A percentile compares a stretch with the other conserved stretches of the same genome.
Conservation (phyloP, 2,329 filamentous ascomycete species). For the Trichoderma citrinoviride region DNA sequence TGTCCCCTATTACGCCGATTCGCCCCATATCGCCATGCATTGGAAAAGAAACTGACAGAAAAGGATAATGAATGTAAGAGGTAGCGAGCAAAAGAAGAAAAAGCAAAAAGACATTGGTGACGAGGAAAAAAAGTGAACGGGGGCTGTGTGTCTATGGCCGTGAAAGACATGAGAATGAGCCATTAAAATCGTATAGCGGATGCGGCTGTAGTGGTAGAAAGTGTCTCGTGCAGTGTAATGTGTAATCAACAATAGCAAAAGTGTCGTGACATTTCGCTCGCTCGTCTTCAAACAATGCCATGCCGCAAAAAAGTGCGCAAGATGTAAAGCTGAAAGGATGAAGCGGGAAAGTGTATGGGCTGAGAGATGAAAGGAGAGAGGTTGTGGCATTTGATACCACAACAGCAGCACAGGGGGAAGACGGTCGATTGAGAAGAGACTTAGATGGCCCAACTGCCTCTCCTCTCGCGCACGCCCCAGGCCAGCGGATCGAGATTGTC, state of each 20-base stretch:
- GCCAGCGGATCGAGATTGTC: conserved; percentile 56
- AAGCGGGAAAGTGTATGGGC: neutral
- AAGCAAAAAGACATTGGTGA: neutral
- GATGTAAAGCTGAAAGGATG: neutral
- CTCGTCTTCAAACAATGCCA: neutral
- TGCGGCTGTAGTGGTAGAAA: no score
- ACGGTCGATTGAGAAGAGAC: neutral
- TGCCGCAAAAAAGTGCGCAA: neutral
- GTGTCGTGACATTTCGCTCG: neutral
- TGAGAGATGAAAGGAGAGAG: neutral
- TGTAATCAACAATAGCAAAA: neutral
- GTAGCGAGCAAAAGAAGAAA: neutral
- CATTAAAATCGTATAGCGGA: conserved; percentile 20
- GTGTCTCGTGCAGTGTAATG: neutral
- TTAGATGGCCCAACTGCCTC: conserved; percentile 71
- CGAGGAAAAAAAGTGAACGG: neutral
- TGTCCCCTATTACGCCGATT: conserved; percentile 3
- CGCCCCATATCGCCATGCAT: conserved; percentile 9
- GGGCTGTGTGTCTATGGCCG: neutral
- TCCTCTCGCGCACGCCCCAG: conserved; percentile 66
- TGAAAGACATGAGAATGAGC: neutral
- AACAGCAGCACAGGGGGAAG: neutral
- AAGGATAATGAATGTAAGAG: neutral
- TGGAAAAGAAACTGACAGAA: neutral
- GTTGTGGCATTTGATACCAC: neutral